Evolutionary conservation across 441 rosid genomes (phyloP).

Genomic region (Biscutella auriculata): DNA sequence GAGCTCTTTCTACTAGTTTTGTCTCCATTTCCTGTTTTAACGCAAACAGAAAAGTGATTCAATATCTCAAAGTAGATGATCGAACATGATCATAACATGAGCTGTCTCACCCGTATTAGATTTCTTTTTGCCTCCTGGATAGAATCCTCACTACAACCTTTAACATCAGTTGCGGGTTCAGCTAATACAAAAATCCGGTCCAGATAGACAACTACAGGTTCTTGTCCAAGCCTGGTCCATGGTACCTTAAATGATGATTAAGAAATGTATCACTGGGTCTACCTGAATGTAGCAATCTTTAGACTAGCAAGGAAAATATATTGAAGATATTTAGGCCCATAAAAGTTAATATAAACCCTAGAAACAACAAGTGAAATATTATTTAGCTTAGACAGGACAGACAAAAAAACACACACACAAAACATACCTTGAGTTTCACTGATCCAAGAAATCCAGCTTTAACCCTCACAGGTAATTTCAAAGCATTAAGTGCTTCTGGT

Average conservation of each 20-base stretch:
- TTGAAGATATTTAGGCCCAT: background rate
- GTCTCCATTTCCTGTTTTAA: conserved; percentile 77
- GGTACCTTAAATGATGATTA: conserved; percentile 59
- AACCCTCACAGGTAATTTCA: conserved; percentile 90
- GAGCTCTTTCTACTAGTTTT: conserved; percentile 68
- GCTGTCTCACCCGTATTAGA: conserved; percentile 68
- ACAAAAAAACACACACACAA: background rate
- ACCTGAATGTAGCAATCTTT: background rate
- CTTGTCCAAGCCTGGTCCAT: conserved; percentile 99
- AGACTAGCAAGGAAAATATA: background rate
- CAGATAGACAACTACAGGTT: conserved; percentile 80
- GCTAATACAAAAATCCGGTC: conserved; percentile 86
- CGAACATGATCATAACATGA: conserved; percentile 14
- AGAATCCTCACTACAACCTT: conserved; percentile 76
- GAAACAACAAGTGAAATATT: background rate
- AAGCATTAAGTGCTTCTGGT: conserved; percentile 97
- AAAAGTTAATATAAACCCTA: background rate
- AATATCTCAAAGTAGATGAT: conserved; percentile 4
- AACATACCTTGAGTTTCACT: conserved; percentile 53
- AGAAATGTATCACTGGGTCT: conserved; percentile 9
- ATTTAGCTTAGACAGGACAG: background rate
- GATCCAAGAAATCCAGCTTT: conserved; percentile 99
- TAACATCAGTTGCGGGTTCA: conserved; percentile 80
- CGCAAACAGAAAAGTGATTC: conserved; percentile 19
- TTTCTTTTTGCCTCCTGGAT: conserved; percentile 83